These are phyloP conservation scores for Komagataella mondaviorum DNA, from an alignment of 805 yeast genomes.

Conservation along the genomic window DNA sequence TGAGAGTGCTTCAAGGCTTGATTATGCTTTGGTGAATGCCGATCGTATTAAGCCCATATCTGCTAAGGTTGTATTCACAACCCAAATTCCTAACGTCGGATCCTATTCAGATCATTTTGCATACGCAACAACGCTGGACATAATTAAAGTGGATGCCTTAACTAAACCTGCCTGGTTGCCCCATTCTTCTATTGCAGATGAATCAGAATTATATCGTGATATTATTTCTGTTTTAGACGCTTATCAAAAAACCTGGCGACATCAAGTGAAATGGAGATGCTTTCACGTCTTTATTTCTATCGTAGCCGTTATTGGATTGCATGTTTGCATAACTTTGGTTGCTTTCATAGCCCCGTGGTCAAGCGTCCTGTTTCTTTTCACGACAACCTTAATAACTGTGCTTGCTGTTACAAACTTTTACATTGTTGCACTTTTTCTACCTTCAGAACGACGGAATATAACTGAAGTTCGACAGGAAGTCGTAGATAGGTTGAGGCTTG, in stretches of 20 bases:
- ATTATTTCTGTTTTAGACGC: constrained; percentile 30
- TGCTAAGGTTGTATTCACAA: constrained; percentile 71
- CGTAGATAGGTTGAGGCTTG: constrained; percentile 10
- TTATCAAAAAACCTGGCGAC: constrained; percentile 35
- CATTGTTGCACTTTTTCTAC: constrained; percentile 68
- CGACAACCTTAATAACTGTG: constrained; percentile 38
- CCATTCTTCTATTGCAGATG: not conserved
- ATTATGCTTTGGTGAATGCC: constrained; percentile 73
- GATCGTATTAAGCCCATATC: constrained; percentile 33
- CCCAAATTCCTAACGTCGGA: constrained; percentile 48
- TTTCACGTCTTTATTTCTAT: constrained; percentile 50
- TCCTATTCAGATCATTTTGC: constrained; percentile 94
- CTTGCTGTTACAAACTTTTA: constrained; percentile 67
- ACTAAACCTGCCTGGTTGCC: not conserved
- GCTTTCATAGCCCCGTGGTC: constrained; percentile 42
- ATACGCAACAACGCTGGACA: constrained; percentile 37
- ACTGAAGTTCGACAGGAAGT: constrained; percentile 67
- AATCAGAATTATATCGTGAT: constrained; percentile 28
- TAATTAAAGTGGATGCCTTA: not conserved
- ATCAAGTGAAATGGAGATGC: constrained; percentile 55
- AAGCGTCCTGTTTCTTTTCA: constrained; percentile 50
- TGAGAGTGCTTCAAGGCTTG: constrained; percentile 76
- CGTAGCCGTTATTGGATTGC: constrained; percentile 33
- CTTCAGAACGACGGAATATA: constrained; percentile 68
- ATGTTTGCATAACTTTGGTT: constrained; percentile 46